Evolutionary conservation across 768 basidiomycete genomes (phyloP).

Genomic region (Podaxis rugospora): DNA sequence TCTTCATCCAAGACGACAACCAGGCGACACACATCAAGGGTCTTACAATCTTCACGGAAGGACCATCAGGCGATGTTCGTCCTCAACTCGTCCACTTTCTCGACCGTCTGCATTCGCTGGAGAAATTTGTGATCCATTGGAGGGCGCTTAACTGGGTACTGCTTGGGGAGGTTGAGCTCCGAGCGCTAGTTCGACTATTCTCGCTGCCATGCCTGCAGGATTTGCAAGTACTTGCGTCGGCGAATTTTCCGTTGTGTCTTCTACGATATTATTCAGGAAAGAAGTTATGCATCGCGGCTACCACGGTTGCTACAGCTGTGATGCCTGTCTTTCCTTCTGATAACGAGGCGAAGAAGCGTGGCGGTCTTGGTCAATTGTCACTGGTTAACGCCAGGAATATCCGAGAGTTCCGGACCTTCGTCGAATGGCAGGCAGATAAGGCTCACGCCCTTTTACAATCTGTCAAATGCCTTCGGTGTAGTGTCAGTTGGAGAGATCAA

Average conservation of each 20-base stretch:
- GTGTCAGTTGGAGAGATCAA: constrained; percentile 2
- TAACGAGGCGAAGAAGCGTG: background rate
- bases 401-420: constrained; percentile 2
- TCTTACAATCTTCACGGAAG: constrained; percentile 5
- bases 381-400: constrained; percentile 5
- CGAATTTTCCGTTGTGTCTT: constrained; percentile 4
- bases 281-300: constrained; percentile 2
- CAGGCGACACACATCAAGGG: background rate
- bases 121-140: constrained; percentile 9
- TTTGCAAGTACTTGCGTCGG: background rate
- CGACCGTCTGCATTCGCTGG: background rate
- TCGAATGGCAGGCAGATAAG: constrained; percentile 5
- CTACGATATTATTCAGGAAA: constrained; percentile 1
- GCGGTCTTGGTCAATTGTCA: constrained; percentile 1
- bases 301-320: constrained; percentile 1
- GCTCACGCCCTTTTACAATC: background rate
- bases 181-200: constrained; percentile 2
- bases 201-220: constrained; percentile 4
- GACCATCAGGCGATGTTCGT: background rate
- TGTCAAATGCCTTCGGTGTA: constrained; percentile 6
- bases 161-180: background rate
- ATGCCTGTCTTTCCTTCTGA: constrained; percentile 4
- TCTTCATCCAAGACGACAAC: constrained; percentile 4
- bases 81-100: constrained; percentile 5
- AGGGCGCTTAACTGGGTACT: constrained; percentile 6